Evolutionary conservation across 176 grass and related monocot genomes (phyloP).

Genomic region (Neostapfia colusana): DNA sequence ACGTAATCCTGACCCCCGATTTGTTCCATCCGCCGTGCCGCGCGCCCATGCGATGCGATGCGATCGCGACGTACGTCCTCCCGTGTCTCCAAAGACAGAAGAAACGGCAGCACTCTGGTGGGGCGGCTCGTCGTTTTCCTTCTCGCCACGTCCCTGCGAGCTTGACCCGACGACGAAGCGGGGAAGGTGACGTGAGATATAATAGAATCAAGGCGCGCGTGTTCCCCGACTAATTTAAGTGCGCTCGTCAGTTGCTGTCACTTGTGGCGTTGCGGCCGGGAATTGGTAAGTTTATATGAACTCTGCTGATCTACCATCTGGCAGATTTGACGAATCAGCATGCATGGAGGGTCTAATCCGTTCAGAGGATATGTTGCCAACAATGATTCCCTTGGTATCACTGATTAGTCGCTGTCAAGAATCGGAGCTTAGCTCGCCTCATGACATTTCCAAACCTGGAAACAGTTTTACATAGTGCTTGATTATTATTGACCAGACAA

Average conservation of each 20-base stretch:
- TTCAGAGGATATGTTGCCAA: background rate
- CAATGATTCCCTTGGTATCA: constrained; percentile 9
- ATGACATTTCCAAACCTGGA: constrained; percentile 8
- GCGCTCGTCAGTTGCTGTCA: background rate
- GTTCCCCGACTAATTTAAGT: too few species aligned
- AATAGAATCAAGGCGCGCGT: background rate
- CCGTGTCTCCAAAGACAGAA: background rate
- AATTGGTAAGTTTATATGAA: background rate
- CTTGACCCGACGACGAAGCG: background rate
- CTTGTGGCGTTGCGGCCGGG: background rate
- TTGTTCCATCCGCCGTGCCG: background rate
- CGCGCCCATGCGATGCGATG: background rate
- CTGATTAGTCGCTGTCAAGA: background rate
- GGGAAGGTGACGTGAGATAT: background rate
- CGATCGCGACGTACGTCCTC: too few species aligned
- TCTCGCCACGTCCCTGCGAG: background rate
- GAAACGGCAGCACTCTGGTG: background rate
- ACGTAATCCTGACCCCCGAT: background rate
- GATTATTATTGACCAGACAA: background rate
- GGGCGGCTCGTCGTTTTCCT: background rate
- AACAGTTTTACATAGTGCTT: background rate
- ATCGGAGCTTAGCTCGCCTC: background rate
- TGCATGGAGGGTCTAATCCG: constrained; percentile 15
- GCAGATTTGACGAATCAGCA: too few species aligned
- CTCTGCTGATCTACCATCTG: too few species aligned